phyloP scores from a whole-genome alignment of 176 grass and related monocot genomes.

The Aegilops bicornis region DNA sequence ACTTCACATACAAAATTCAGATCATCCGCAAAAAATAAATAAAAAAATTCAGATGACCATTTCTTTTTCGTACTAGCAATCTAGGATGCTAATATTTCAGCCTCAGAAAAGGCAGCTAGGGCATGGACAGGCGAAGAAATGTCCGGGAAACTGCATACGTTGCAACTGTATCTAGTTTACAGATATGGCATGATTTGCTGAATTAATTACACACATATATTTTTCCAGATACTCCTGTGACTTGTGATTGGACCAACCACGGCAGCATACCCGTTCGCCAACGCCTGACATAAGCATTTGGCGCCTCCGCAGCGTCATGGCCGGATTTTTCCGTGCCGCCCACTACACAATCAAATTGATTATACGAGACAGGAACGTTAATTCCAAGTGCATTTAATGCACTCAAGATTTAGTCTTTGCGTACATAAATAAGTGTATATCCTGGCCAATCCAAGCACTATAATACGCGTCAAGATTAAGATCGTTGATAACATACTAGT shows the following conservation, averaged over 20 bases:
- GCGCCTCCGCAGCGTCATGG: background rate
- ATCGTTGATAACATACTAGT: background rate
- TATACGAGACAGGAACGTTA: background rate
- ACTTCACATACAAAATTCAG: background rate
- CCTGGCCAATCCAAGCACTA: background rate
- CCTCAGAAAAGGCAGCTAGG: background rate
- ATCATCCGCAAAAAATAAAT: too few relatives aligned
- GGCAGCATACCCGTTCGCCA: background rate
- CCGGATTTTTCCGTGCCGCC: background rate
- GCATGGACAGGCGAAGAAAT: background rate
- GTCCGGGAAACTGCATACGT: background rate
- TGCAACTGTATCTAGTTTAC: background rate
- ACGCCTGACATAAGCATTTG: constrained; percentile 27
- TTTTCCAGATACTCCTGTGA: too few relatives aligned
- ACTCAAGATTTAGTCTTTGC: constrained; percentile 27
- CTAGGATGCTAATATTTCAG: background rate
- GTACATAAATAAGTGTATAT: background rate
- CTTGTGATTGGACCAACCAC: background rate
- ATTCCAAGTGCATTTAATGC: background rate
- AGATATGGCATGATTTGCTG: background rate
- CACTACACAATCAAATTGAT: background rate
- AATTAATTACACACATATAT: background rate
- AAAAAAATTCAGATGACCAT: background rate
- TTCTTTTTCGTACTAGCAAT: background rate
- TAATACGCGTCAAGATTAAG: background rate